Evolutionary conservation across 208 protist genomes (phyloP).

Genomic region (Herpetomonas tarakana): DNA sequence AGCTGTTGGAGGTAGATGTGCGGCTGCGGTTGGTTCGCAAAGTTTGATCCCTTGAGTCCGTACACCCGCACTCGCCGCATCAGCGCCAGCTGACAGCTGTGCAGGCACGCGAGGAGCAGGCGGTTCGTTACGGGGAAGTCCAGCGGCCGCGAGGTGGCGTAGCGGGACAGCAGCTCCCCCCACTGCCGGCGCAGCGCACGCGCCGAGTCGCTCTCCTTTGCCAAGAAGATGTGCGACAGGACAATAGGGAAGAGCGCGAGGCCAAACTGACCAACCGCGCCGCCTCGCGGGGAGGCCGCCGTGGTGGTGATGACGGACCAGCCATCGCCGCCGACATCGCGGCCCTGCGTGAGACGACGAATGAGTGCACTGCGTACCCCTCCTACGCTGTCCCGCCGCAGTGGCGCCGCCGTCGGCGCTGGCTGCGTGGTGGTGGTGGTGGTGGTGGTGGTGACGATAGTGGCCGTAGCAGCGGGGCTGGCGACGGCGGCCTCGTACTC

Average conservation of each 20-base stretch:
- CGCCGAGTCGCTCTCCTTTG: conserved; percentile 38
- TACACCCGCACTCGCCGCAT: conserved; percentile 35
- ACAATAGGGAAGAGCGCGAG: conserved; percentile 39
- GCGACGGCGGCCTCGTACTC: conserved; percentile 11
- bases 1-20: not conserved
- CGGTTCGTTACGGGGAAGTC: conserved; percentile 22
- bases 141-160: conserved; percentile 22
- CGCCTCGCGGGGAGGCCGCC: too few species aligned
- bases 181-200: conserved; percentile 32
- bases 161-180: conserved; percentile 25
- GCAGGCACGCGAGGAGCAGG: conserved; percentile 39
- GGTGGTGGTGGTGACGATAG: too few species aligned
- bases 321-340: too few species aligned
- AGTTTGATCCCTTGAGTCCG: conserved; percentile 22
- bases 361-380: too few species aligned
- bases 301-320: not conserved
- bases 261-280: too few species aligned
- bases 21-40: not conserved
- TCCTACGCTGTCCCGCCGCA: too few species aligned
- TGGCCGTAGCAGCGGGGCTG: not conserved
- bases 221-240: conserved; percentile 55
- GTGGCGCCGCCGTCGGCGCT: too few species aligned
- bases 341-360: too few species aligned
- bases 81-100: conserved; percentile 31
- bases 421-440: too few species aligned